A percentile compares a stretch with the other conserved stretches of the same genome.
Evolutionary conservation across 768 basidiomycete genomes (phyloP).

Genomic region (Trametes elegans): DNA sequence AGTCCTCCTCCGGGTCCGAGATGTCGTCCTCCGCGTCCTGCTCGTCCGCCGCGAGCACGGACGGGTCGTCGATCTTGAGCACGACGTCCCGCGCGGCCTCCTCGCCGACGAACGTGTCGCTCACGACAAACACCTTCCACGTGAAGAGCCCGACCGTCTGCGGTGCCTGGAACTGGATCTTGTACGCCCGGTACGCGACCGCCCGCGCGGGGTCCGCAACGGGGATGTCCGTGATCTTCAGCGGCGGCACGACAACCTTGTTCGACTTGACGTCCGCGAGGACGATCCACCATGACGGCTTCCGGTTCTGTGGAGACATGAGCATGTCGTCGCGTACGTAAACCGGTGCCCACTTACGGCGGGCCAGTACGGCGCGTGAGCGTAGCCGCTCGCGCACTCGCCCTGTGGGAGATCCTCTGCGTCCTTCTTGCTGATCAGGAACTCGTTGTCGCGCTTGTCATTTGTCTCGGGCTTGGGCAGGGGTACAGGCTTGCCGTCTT

Average conservation of each 20-base stretch:
- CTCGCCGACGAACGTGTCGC: slow-evolving; percentile 87
- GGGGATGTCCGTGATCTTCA: slow-evolving; percentile 80
- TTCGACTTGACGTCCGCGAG: slow-evolving; percentile 85
- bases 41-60: slow-evolving; percentile 55
- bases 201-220: slow-evolving; percentile 46
- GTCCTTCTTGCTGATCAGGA: slow-evolving; percentile 35
- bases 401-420: slow-evolving; percentile 53
- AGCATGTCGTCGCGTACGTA: not conserved
- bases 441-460: slow-evolving; percentile 39
- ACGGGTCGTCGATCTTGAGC: slow-evolving; percentile 78
- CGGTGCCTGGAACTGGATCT: slow-evolving; percentile 94
- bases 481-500: slow-evolving; percentile 15
- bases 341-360: slow-evolving; percentile 48
- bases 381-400: slow-evolving; percentile 50
- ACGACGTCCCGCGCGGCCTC: slow-evolving; percentile 69
- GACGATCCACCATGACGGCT: slow-evolving; percentile 90
- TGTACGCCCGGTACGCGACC: slow-evolving; percentile 77
- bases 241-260: slow-evolving; percentile 83
- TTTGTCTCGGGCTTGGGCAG: slow-evolving; percentile 31
- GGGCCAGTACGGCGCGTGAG: slow-evolving; percentile 95
- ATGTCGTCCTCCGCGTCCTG: slow-evolving; percentile 84
- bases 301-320: slow-evolving; percentile 59
- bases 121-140: slow-evolving; percentile 84
- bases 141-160: slow-evolving; percentile 79
- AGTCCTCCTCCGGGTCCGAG: slow-evolving; percentile 96